Conservation (phyloP, 2,329 filamentous ascomycete genomes). For the Botryotinia calthae region DNA sequence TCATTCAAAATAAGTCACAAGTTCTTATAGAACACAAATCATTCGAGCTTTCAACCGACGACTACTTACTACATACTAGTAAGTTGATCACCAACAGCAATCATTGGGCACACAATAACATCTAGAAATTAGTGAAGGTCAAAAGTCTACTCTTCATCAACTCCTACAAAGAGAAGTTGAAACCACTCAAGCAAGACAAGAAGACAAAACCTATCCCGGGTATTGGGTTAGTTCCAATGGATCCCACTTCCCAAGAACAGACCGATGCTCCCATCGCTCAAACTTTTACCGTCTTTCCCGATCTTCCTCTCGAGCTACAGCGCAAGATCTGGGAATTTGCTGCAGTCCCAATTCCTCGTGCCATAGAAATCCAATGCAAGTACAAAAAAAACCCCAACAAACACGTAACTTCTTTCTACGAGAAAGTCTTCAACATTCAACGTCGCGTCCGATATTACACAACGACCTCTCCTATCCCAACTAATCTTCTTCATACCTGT, state of each 20-base stretch:
- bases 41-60: no score
- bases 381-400: no score
- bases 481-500: neutral
- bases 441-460: neutral
- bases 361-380: neutral
- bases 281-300: neutral
- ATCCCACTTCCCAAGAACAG: no score
- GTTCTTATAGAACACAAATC: neutral
- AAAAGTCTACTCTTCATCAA: neutral
- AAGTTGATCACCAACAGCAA: no score
- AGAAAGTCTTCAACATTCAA: neutral
- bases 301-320: neutral
- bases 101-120: neutral
- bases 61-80: neutral
- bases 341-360: neutral
- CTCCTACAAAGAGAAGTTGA: neutral
- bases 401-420: neutral
- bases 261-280: no score
- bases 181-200: neutral
- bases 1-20: neutral
- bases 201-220: neutral
- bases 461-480: neutral
- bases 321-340: neutral
- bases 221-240: neutral
- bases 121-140: neutral